Evolutionary conservation across 2,329 filamentous ascomycete species (phyloP), one percentile per base, ranked within the genome.

Genomic region (Alternaria sp.): DNA sequence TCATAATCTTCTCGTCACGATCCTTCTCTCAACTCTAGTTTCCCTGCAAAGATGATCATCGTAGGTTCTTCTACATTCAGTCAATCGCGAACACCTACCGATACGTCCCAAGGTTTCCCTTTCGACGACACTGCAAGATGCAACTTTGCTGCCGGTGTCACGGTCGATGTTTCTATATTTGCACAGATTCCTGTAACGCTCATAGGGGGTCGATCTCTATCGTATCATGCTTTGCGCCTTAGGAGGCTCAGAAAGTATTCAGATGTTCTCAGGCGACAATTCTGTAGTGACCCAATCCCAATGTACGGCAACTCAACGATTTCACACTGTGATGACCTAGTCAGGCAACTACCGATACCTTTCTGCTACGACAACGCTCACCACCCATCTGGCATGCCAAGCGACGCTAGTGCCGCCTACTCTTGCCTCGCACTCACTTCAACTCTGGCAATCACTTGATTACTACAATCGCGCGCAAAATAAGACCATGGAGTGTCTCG

Each of bases 1-100:
- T 64, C 57, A 49, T 65, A 58, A 65, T 65, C 56, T 62, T 64
- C 52, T 61, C 32, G 36, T 7, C 18, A 24, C 14, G 0, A 18
- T 24, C 44, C 3, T 22, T 18, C 2, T 20, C 20, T 8, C n/a
- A 18, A 26, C 24, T 26, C 24, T 7, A 7, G 2, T 26, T 7
- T 26, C 24, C 24, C 6, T 26, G 24, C 24, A 26, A 26, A 26
- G 24, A 26, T 26, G 34, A 38, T 18, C 6, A n/a, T n/a, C 3
- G 16, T n/a, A n/a, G 7, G 34, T 38, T 4, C 7, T n/a, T 18
- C 34, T n/a, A 38, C 5, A 14, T 36, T 6, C 5, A 16, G 5
- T 14, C 12, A 11, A 6, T 36, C 12, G 14, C 34, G 34, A 4
- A 8, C n/a, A 16, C 3, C 6, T 38, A n/a, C 34, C 4, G 16